Percentiles rank a stretch among this genome's conserved stretches.
Conservation (phyloP, 352 stramenopile genomes). For the Aphanomyces stellatus region DNA sequence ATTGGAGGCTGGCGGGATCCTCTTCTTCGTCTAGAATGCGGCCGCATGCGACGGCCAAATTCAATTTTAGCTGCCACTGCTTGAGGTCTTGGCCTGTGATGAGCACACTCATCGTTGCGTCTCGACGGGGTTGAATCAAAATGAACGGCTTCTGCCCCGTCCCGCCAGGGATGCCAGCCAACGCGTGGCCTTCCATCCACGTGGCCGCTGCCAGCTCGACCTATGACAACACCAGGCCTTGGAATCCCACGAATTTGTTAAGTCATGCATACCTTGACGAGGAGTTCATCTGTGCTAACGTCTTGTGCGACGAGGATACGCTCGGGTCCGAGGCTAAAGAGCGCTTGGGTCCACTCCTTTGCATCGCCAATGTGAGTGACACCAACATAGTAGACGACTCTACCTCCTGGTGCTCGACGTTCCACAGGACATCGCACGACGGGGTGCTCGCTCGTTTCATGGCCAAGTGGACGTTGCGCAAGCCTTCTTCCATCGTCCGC, state of each 20-base stretch:
- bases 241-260: not conserved
- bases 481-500: not conserved
- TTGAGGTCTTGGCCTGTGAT: conserved; percentile 5
- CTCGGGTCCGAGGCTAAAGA: not conserved
- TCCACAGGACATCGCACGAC: not conserved
- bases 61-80: conserved; percentile 6
- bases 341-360: not conserved
- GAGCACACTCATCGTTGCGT: not conserved
- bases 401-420: not conserved
- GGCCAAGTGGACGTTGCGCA: not conserved
- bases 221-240: not conserved
- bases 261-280: not conserved
- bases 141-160: not conserved
- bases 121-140: not conserved
- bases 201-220: not conserved
- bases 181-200: not conserved
- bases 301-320: not conserved
- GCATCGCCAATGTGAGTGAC: not conserved
- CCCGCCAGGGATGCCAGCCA: not conserved
- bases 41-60: not conserved
- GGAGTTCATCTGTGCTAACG: not conserved
- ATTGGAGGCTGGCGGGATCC: not conserved
- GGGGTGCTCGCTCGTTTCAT: not conserved
- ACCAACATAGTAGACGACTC: not conserved
- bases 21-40: not conserved